Evolutionary conservation across 1,139 yeast species (phyloP).

Genomic region (Hansenula lynferdii): DNA sequence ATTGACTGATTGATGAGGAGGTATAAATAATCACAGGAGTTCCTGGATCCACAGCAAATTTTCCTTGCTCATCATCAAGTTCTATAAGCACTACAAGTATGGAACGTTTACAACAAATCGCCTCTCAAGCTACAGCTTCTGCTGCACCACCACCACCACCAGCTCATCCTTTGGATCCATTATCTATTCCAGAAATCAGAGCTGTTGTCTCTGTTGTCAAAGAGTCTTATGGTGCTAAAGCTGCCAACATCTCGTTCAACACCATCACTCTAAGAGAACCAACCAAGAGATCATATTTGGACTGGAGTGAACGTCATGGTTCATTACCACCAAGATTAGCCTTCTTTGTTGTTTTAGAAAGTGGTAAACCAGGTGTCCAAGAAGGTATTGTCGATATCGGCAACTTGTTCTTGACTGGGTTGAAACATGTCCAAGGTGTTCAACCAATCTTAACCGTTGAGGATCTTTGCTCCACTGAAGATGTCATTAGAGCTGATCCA

Average conservation of each 20-base stretch:
- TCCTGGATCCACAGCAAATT: too few species aligned
- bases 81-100: constrained; percentile 24
- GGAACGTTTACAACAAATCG: constrained; percentile 67
- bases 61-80: not conserved
- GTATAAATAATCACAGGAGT: too few species aligned
- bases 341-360: constrained; percentile 57
- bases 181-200: constrained; percentile 51
- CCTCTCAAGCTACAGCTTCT: constrained; percentile 57
- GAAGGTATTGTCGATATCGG: constrained; percentile 66
- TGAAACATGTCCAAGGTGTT: constrained; percentile 49
- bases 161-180: constrained; percentile 69
- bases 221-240: constrained; percentile 40
- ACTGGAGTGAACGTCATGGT: constrained; percentile 62
- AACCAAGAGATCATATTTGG: constrained; percentile 51
- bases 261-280: constrained; percentile 73
- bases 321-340: constrained; percentile 64
- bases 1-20: too few species aligned
- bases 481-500: constrained; percentile 61
- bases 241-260: constrained; percentile 51
- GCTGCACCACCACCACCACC: constrained; percentile 49
- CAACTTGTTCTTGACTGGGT: constrained; percentile 39
- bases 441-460: constrained; percentile 74
- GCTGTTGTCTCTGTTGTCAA: constrained; percentile 41
- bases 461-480: constrained; percentile 62
- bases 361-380: constrained; percentile 55